Percentiles rank a stretch among this genome's conserved stretches.
Conservation (phyloP, 106 monocot genomes). For the Alisma plantagoaquatica region DNA sequence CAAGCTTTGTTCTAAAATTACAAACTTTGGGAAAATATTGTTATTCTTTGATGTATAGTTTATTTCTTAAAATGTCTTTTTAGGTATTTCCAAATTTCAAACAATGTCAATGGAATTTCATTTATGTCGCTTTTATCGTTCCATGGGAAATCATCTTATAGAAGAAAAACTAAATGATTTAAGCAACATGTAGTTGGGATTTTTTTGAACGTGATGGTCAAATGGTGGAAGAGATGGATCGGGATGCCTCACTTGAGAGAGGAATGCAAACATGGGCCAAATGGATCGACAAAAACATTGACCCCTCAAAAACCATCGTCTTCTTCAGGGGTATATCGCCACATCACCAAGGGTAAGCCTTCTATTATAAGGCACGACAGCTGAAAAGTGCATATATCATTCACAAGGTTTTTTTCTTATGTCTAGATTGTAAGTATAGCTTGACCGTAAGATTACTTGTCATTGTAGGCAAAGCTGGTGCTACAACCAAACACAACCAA, state of each 20-base stretch:
- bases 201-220: neutral
- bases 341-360: conserved; percentile 32
- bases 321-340: conserved; percentile 6
- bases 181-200: too few relatives aligned
- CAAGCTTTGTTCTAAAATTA: too few relatives aligned
- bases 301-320: conserved; percentile 2
- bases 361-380: neutral
- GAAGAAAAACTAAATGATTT: too few relatives aligned
- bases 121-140: neutral
- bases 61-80: too few relatives aligned
- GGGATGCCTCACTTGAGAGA: neutral
- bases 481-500: conserved; percentile 51
- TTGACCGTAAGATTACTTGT: neutral
- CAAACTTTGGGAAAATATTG: too few relatives aligned
- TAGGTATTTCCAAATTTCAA: too few relatives aligned
- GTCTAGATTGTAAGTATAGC: neutral
- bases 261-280: conserved; percentile 4
- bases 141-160: too few relatives aligned
- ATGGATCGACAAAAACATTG: neutral
- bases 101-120: too few relatives aligned
- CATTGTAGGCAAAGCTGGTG: conserved; percentile 54
- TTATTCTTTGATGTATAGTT: too few relatives aligned
- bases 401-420: too few relatives aligned
- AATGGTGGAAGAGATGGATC: conserved; percentile 1
- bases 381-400: too few relatives aligned